A percentile compares a stretch with the other conserved stretches of the same genome.
Evolutionary conservation across 441 rosid species (phyloP).

Genomic region (Pelargonium fulgidum): DNA sequence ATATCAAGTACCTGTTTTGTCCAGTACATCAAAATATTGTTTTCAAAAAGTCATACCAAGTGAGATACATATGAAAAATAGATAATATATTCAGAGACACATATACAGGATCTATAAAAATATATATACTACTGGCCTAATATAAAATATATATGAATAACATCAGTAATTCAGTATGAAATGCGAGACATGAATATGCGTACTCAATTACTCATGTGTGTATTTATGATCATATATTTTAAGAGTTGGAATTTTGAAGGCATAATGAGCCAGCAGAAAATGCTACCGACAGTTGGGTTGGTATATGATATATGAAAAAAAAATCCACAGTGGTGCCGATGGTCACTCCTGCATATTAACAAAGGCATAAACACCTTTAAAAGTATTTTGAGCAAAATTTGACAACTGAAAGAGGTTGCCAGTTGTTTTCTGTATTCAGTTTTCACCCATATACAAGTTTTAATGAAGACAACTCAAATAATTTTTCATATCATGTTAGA

Average conservation of each 20-base stretch:
- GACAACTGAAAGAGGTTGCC: neutral
- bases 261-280: neutral
- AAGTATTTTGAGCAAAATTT: neutral
- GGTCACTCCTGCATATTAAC: too few species aligned
- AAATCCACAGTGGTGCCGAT: neutral
- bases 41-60: neutral
- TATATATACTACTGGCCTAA: neutral
- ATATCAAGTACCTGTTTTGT: conserved; percentile 84
- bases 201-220: too few species aligned
- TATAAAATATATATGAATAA: neutral
- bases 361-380: too few species aligned
- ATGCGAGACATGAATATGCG: too few species aligned
- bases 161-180: neutral
- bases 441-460: neutral
- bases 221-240: too few species aligned
- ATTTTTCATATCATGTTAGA: neutral
- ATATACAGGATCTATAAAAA: neutral
- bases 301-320: neutral
- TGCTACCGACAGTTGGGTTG: neutral
- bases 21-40: conserved; percentile 18
- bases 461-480: neutral
- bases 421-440: neutral
- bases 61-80: neutral
- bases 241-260: neutral
- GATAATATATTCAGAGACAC: neutral